A percentile compares a stretch with the other conserved stretches of the same genome.
phyloP scores from a whole-genome alignment of 495 filamentous ascomycete genomes.

The Neurospora sp. region DNA sequence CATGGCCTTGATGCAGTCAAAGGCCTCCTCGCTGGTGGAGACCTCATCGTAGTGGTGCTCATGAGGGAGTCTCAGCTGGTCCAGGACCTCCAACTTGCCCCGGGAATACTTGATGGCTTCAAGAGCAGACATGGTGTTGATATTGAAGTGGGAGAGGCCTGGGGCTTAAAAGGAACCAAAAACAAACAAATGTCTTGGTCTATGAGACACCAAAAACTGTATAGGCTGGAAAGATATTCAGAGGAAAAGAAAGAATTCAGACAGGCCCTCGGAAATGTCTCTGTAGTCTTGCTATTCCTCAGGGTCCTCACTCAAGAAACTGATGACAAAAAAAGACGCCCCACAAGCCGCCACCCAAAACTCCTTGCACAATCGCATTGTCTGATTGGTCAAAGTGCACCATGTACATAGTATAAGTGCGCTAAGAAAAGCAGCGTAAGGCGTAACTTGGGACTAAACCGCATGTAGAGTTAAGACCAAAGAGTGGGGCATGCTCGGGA shows the following conservation, averaged over 20 bases:
- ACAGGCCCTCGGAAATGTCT: not conserved
- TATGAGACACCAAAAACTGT: not conserved
- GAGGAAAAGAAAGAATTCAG: not conserved
- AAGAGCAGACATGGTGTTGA: slow-evolving; percentile 40
- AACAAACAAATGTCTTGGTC: not conserved
- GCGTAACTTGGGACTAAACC: not conserved
- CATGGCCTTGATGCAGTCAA: slow-evolving; percentile 90
- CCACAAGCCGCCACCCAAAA: not conserved
- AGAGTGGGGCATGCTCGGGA: not conserved
- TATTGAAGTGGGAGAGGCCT: not conserved
- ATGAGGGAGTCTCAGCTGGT: slow-evolving; percentile 87
- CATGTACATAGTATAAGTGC: not conserved
- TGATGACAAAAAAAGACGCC: not conserved
- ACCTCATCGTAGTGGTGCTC: slow-evolving; percentile 70
- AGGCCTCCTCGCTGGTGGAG: slow-evolving; percentile 67
- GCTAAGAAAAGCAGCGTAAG: not conserved
- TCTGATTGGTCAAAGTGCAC: not conserved
- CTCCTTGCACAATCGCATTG: not conserved
- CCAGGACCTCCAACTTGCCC: slow-evolving; percentile 73
- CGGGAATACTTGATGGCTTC: slow-evolving; percentile 80
- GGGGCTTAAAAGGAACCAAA: not conserved
- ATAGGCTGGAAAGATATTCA: not conserved
- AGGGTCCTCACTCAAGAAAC: not conserved
- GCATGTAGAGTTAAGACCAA: not conserved
- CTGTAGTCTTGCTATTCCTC: not conserved